A percentile compares a stretch with the other conserved stretches of the same genome.
phyloP scores from a whole-genome alignment of 2,329 filamentous ascomycete genomes.

The Cordyceps cateniannulata region DNA sequence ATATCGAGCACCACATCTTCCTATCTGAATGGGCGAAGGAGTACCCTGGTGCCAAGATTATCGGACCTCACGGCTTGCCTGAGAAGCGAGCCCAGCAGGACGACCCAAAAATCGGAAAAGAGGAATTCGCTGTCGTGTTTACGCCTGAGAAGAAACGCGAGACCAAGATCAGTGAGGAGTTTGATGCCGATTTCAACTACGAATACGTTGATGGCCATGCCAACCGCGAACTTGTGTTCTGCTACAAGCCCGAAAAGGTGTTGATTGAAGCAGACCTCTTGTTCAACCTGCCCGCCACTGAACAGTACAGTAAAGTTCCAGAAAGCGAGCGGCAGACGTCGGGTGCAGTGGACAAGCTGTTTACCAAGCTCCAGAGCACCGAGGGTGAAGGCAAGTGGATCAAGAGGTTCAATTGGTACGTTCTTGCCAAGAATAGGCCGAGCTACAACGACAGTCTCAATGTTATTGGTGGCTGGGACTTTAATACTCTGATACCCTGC shows the following conservation, averaged over 20 bases:
- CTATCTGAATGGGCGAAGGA: slow-evolving; percentile 75
- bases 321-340: slow-evolving; percentile 23
- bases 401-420: slow-evolving; percentile 79
- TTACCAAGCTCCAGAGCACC: slow-evolving; percentile 53
- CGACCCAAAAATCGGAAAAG: slow-evolving; percentile 39
- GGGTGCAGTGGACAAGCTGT: slow-evolving; percentile 37
- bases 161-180: slow-evolving; percentile 62
- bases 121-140: slow-evolving; percentile 63
- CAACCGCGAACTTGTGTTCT: slow-evolving; percentile 85
- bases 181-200: slow-evolving; percentile 78
- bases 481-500: slow-evolving; percentile 79
- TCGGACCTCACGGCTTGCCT: slow-evolving; percentile 75
- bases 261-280: slow-evolving; percentile 85
- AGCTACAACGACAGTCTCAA: slow-evolving; percentile 65
- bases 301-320: slow-evolving; percentile 76
- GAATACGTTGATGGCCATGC: slow-evolving; percentile 75
- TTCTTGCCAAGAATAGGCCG: slow-evolving; percentile 53
- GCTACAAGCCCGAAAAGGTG: slow-evolving; percentile 70
- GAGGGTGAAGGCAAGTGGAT: slow-evolving; percentile 63
- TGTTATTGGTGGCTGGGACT: slow-evolving; percentile 74
- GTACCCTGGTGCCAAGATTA: slow-evolving; percentile 71
- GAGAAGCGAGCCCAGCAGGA: slow-evolving; percentile 67
- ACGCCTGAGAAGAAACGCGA: slow-evolving; percentile 46
- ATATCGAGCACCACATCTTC: slow-evolving; percentile 94
- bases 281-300: slow-evolving; percentile 82